These are phyloP conservation scores for Angomonas ambiguus DNA, from an alignment of 208 protist species.

Conservation along the genomic window DNA sequence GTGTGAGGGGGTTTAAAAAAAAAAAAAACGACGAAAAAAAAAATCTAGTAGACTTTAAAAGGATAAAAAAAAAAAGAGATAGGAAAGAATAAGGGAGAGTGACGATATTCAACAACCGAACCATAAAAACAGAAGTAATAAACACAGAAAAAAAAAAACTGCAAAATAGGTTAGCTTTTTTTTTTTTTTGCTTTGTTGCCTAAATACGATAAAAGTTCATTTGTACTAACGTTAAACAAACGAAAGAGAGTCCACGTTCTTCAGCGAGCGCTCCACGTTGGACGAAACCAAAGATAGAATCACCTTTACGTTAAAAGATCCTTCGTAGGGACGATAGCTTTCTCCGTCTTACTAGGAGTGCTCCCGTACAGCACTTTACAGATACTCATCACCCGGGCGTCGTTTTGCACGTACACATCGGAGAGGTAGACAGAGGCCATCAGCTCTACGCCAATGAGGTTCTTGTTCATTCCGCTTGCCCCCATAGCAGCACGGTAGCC, in stretches of 20 bases:
- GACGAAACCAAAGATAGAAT: constrained; percentile 19
- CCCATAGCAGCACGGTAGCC: constrained; percentile 35
- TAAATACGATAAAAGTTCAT: background rate
- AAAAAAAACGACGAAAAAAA: constrained; percentile 11
- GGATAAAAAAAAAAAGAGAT: background rate
- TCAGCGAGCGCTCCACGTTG: constrained; percentile 11
- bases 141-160: background rate
- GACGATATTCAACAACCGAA: background rate
- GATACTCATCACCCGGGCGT: constrained; percentile 23
- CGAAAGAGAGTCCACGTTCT: constrained; percentile 16
- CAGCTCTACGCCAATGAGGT: constrained; percentile 19
- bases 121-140: constrained; percentile 11
- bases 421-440: constrained; percentile 32
- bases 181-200: background rate
- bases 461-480: background rate
- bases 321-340: constrained; percentile 24
- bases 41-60: background rate
- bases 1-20: background rate
- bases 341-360: constrained; percentile 18
- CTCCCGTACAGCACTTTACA: constrained; percentile 25
- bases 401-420: constrained; percentile 23
- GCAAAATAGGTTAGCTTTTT: constrained; percentile 2
- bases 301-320: constrained; percentile 21
- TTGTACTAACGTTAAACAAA: constrained; percentile 7
- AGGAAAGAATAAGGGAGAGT: background rate